Percentiles rank a stretch among this genome's conserved stretches.
These are phyloP conservation scores for Colletotrichum orbiculare DNA, from an alignment of 2,329 filamentous ascomycete species.

Conservation along the genomic window DNA sequence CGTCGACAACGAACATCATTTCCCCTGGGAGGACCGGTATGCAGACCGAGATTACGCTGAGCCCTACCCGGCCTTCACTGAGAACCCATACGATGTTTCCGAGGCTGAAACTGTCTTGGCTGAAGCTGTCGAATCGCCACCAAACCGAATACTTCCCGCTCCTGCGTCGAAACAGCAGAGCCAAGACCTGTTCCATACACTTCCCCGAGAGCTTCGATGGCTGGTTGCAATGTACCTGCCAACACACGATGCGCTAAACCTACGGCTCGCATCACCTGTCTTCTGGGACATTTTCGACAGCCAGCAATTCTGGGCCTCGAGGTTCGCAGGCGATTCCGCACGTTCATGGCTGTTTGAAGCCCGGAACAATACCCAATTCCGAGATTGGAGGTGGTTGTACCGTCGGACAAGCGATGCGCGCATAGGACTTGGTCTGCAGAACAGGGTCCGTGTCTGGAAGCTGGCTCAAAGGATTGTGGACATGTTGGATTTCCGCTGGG, in stretches of 20 bases:
- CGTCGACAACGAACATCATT: not conserved
- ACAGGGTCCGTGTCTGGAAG: not conserved
- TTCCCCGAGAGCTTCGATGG: not conserved
- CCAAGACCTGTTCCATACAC: not conserved
- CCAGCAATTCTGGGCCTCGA: constrained; percentile 35
- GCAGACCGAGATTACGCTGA: not conserved
- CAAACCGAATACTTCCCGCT: not conserved
- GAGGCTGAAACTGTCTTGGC: not conserved
- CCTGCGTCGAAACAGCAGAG: not conserved
- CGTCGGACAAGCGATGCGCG: not conserved
- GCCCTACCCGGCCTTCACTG: not conserved
- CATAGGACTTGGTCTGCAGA: not conserved
- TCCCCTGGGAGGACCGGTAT: constrained; percentile 1
- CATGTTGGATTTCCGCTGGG: not conserved
- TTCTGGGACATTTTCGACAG: constrained; percentile 18
- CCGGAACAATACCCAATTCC: not conserved
- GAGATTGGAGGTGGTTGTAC: constrained; percentile 1
- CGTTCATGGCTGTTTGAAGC: constrained; percentile 31
- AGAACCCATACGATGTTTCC: not conserved
- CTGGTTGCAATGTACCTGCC: not conserved
- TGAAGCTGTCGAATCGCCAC: not conserved
- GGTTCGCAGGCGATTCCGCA: constrained; percentile 17
- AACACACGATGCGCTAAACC: not conserved
- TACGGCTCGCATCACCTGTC: constrained; percentile 1
- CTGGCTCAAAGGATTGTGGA: not conserved